Conservation (phyloP, 495 filamentous ascomycete genomes). For the Penicillium taxi region DNA sequence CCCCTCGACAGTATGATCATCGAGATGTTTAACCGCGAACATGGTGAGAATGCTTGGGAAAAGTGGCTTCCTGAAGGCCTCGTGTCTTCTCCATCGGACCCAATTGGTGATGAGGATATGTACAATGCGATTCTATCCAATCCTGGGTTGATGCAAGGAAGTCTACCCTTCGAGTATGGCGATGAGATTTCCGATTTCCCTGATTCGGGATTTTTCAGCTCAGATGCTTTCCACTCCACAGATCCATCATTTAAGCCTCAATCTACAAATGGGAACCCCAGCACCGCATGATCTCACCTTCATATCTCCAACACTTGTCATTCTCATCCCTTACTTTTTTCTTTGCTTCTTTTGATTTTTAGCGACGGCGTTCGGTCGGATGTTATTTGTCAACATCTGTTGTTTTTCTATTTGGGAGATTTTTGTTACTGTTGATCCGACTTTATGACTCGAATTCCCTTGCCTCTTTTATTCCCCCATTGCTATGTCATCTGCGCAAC, state of each 20-base stretch:
- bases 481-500: no score
- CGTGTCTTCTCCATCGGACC: constrained; percentile 23
- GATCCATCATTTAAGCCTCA: constrained; percentile 22
- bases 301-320: not conserved
- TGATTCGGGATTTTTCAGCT: constrained; percentile 38
- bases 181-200: constrained; percentile 20
- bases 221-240: constrained; percentile 25
- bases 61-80: constrained; percentile 36
- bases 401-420: not conserved
- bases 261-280: constrained; percentile 9
- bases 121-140: constrained; percentile 37
- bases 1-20: constrained; percentile 34
- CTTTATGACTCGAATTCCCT: no score
- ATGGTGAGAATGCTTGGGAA: constrained; percentile 27
- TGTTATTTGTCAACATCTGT: constrained; percentile 6
- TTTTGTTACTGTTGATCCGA: constrained; percentile 6
- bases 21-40: constrained; percentile 32
- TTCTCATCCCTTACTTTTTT: constrained; percentile 1
- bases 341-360: constrained; percentile 12
- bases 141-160: constrained; percentile 25
- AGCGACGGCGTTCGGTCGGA: constrained; percentile 36
- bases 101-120: constrained; percentile 23
- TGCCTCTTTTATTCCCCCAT: no score
- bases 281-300: constrained; percentile 4
- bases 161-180: constrained; percentile 25